These are phyloP conservation scores for Strobilomyces dryophilus DNA, from an alignment of 768 basidiomycete species.

Conservation along the genomic window DNA sequence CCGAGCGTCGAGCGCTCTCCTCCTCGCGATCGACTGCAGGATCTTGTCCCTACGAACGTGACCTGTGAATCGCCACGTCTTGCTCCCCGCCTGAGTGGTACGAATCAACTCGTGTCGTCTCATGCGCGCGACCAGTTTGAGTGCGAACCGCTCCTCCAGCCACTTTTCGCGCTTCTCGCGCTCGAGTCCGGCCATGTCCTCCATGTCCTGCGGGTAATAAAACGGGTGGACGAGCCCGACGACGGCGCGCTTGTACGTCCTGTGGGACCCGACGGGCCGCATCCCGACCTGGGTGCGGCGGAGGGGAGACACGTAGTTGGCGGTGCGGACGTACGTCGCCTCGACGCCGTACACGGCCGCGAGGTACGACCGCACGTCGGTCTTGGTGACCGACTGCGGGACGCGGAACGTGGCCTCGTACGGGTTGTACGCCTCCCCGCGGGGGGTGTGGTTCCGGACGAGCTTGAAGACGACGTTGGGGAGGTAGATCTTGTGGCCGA, in stretches of 20 bases:
- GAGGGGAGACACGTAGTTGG: constrained; percentile 72
- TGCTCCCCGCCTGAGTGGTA: constrained; percentile 33
- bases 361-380: constrained; percentile 85
- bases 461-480: constrained; percentile 83
- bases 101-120: constrained; percentile 33
- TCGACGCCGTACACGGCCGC: constrained; percentile 80
- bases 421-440: constrained; percentile 83
- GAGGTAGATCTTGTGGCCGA: constrained; percentile 83
- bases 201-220: constrained; percentile 81
- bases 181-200: constrained; percentile 66
- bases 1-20: constrained; percentile 40
- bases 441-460: constrained; percentile 76
- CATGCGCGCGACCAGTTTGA: constrained; percentile 34
- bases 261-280: constrained; percentile 33
- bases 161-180: constrained; percentile 52
- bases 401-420: constrained; percentile 94
- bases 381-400: constrained; percentile 87
- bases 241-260: constrained; percentile 86
- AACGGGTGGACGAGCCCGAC: constrained; percentile 92
- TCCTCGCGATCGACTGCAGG: constrained; percentile 45
- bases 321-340: constrained; percentile 94
- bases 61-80: constrained; percentile 38
- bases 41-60: constrained; percentile 47
- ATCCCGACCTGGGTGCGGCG: constrained; percentile 27
- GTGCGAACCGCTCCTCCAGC: constrained; percentile 58